These are phyloP conservation scores for Fusarium zealandicum DNA, from an alignment of 2,329 filamentous ascomycete species.

Conservation along the genomic window DNA sequence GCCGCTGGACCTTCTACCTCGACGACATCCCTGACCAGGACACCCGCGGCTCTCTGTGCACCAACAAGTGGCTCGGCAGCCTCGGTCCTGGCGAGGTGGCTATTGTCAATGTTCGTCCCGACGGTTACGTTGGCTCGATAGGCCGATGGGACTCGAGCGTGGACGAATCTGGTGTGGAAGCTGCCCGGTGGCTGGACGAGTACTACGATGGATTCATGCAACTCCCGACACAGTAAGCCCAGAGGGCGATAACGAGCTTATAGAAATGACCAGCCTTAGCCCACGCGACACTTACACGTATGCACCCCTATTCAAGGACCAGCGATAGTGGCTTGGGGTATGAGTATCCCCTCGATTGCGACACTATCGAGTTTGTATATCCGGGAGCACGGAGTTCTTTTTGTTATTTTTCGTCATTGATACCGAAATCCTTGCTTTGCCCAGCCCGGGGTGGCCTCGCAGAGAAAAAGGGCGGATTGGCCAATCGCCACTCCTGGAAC, in stretches of 20 bases:
- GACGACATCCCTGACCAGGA: slow-evolving; percentile 68
- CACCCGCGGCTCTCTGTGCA: slow-evolving; percentile 61
- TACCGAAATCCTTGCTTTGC: slow-evolving; percentile 21
- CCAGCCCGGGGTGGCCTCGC: slow-evolving; percentile 21
- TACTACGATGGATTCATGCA: slow-evolving; percentile 64
- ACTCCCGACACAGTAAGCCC: slow-evolving; percentile 48
- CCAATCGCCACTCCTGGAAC: slow-evolving; percentile 23
- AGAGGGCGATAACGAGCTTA: slow-evolving; percentile 20
- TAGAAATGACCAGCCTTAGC: slow-evolving; percentile 28
- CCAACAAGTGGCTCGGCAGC: slow-evolving; percentile 73
- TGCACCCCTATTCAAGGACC: slow-evolving; percentile 5
- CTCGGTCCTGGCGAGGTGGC: slow-evolving; percentile 64
- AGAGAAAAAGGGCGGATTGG: slow-evolving; percentile 7
- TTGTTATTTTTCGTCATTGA: slow-evolving; percentile 17
- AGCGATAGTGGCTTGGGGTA: slow-evolving; percentile 19
- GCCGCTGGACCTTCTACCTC: slow-evolving; percentile 75
- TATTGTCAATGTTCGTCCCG: slow-evolving; percentile 73
- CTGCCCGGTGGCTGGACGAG: slow-evolving; percentile 61
- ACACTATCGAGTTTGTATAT: slow-evolving; percentile 35
- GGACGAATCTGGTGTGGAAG: slow-evolving; percentile 59
- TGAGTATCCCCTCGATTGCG: slow-evolving; percentile 18
- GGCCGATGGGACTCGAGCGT: slow-evolving; percentile 60
- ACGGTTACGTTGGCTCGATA: slow-evolving; percentile 76
- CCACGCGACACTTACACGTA: slow-evolving; percentile 12
- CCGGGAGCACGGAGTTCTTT: slow-evolving; percentile 34